Evolutionary conservation across 345 rosid genomes (phyloP).

Genomic region (Ceriops decandra): DNA sequence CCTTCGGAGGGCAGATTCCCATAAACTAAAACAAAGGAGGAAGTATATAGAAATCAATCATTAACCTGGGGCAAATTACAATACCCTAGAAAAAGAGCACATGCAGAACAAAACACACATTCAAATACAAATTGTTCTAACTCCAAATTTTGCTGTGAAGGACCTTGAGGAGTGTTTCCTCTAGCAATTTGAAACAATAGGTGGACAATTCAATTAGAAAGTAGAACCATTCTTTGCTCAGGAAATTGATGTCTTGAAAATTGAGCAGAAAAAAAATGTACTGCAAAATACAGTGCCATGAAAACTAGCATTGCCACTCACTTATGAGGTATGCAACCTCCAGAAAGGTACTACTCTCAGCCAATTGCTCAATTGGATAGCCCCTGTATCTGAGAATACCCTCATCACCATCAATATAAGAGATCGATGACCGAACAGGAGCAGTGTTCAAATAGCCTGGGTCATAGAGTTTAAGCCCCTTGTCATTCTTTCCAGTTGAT

Average conservation of each 20-base stretch:
- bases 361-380: constrained; percentile 79
- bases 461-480: constrained; percentile 79
- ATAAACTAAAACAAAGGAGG: constrained; percentile 55
- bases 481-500: constrained; percentile 62
- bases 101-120: too few relatives aligned
- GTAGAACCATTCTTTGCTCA: too few relatives aligned
- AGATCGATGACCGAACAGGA: constrained; percentile 78
- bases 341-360: constrained; percentile 62
- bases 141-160: too few relatives aligned
- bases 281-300: too few relatives aligned
- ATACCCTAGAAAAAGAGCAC: too few relatives aligned
- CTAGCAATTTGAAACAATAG: too few relatives aligned
- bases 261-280: too few relatives aligned
- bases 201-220: too few relatives aligned
- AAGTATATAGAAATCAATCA: not conserved
- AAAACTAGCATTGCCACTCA: constrained; percentile 24
- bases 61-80: not conserved
- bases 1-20: constrained; percentile 73
- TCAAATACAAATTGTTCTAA: too few relatives aligned
- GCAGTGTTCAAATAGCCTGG: constrained; percentile 96
- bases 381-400: constrained; percentile 85
- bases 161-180: too few relatives aligned
- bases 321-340: constrained; percentile 76
- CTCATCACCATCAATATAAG: constrained; percentile 93
- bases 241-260: too few relatives aligned